phyloP scores from a whole-genome alignment of 352 stramenopile genomes.

The Phytopythium cucurbitacearum region DNA sequence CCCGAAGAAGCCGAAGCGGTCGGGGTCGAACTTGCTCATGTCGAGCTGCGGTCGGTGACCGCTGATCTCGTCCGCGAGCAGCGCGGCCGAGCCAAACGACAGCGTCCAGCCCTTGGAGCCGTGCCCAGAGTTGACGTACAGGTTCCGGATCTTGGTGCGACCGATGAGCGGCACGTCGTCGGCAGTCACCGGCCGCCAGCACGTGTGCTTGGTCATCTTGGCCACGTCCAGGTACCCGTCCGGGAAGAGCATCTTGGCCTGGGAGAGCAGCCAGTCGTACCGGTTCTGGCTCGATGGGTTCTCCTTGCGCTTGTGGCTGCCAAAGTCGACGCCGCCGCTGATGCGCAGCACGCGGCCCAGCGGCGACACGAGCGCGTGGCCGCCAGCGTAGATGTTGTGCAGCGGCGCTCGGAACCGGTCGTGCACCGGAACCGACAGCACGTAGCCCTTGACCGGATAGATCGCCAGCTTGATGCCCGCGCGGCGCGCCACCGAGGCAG shows the following conservation, averaged over 20 bases:
- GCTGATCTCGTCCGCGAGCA: slow-evolving; percentile 81
- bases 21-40: slow-evolving; percentile 77
- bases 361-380: slow-evolving; percentile 69
- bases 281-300: slow-evolving; percentile 49
- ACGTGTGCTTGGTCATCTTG: slow-evolving; percentile 79
- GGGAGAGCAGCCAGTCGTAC: slow-evolving; percentile 72
- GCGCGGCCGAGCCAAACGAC: slow-evolving; percentile 68
- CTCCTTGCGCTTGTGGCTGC: slow-evolving; percentile 54
- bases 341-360: slow-evolving; percentile 70
- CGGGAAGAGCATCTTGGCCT: slow-evolving; percentile 77
- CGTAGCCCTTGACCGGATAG: slow-evolving; percentile 83
- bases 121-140: slow-evolving; percentile 84
- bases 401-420: slow-evolving; percentile 53
- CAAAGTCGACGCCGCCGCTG: slow-evolving; percentile 78
- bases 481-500: slow-evolving; percentile 53
- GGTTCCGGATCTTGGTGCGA: slow-evolving; percentile 71
- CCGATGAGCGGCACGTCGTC: slow-evolving; percentile 83
- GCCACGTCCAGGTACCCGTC: slow-evolving; percentile 75
- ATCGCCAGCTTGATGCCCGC: slow-evolving; percentile 76
- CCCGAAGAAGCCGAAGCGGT: slow-evolving; percentile 74
- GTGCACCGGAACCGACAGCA: slow-evolving; percentile 77
- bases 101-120: slow-evolving; percentile 85
- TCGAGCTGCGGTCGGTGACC: slow-evolving; percentile 72
- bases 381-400: slow-evolving; percentile 83
- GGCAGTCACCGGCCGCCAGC: slow-evolving; percentile 76